These are phyloP conservation scores for Boletus pseudo-olivaceus DNA, from an alignment of 768 basidiomycete species.

Conservation along the genomic window DNA sequence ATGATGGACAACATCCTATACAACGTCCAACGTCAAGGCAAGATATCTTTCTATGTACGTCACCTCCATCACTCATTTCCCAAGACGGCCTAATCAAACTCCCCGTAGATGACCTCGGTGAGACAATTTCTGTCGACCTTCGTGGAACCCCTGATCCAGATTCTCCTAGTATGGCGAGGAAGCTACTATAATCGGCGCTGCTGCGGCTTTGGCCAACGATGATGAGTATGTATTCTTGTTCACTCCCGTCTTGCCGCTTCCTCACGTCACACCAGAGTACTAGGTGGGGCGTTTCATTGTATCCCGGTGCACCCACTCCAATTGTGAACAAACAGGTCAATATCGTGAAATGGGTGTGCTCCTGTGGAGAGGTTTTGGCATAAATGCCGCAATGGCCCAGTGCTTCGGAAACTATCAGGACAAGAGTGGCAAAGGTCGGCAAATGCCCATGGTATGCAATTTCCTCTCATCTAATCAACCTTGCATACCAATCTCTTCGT, in stretches of 20 bases:
- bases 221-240: conserved; percentile 66
- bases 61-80: neutral
- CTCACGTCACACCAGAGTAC: conserved; percentile 48
- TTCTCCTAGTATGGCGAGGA: conserved; percentile 76
- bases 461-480: neutral
- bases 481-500: conserved; percentile 7
- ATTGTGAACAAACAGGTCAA: conserved; percentile 52
- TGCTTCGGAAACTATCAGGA: conserved; percentile 89
- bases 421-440: conserved; percentile 74
- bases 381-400: conserved; percentile 85
- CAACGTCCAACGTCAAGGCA: conserved; percentile 91
- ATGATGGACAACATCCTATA: conserved; percentile 85
- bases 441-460: conserved; percentile 83
- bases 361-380: conserved; percentile 78
- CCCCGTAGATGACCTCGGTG: conserved; percentile 76
- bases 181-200: conserved; percentile 84
- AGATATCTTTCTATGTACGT: conserved; percentile 85
- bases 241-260: neutral
- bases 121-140: conserved; percentile 30
- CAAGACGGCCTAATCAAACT: conserved; percentile 1
- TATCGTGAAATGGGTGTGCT: conserved; percentile 93
- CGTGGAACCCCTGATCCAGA: conserved; percentile 1
- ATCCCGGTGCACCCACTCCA: neutral
- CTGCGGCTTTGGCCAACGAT: conserved; percentile 74
- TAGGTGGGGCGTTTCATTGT: conserved; percentile 44